A percentile compares a stretch with the other conserved stretches of the same genome.
Evolutionary conservation across 257 asterid genomes (phyloP).

Genomic region (Cruciata laevipes): DNA sequence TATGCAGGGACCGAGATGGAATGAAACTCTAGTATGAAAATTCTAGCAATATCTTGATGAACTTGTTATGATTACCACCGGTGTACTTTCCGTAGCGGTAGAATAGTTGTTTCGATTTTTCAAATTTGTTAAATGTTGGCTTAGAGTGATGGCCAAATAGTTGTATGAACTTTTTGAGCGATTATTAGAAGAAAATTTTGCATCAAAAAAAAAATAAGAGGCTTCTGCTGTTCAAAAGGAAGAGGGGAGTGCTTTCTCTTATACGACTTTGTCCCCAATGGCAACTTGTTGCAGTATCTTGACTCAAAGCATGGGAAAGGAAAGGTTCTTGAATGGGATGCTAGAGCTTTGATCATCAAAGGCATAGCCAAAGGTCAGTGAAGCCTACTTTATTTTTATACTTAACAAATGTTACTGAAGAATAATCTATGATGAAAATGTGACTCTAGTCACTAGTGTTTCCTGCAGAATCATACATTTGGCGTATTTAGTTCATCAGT

Average conservation of each 20-base stretch:
- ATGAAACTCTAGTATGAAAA: too few species aligned
- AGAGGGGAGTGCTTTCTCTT: conserved; percentile 94
- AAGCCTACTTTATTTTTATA: not conserved
- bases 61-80: too few species aligned
- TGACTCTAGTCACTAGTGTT: not conserved
- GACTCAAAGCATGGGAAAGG: conserved; percentile 49
- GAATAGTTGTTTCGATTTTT: too few species aligned
- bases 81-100: too few species aligned
- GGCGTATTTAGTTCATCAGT: not conserved
- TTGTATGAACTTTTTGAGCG: too few species aligned
- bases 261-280: conserved; percentile 75
- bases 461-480: not conserved
- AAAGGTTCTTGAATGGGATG: conserved; percentile 76
- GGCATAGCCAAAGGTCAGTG: conserved; percentile 83
- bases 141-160: too few species aligned
- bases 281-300: conserved; percentile 68
- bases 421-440: not conserved
- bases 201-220: too few species aligned
- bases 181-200: too few species aligned
- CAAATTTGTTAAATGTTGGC: too few species aligned
- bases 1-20: too few species aligned
- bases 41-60: too few species aligned
- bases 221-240: conserved; percentile 90
- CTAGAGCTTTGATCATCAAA: conserved; percentile 57
- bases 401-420: not conserved